These are phyloP conservation scores for Yamadazyma triangularis DNA, from an alignment of 1,139 yeast species.

Conservation along the genomic window DNA sequence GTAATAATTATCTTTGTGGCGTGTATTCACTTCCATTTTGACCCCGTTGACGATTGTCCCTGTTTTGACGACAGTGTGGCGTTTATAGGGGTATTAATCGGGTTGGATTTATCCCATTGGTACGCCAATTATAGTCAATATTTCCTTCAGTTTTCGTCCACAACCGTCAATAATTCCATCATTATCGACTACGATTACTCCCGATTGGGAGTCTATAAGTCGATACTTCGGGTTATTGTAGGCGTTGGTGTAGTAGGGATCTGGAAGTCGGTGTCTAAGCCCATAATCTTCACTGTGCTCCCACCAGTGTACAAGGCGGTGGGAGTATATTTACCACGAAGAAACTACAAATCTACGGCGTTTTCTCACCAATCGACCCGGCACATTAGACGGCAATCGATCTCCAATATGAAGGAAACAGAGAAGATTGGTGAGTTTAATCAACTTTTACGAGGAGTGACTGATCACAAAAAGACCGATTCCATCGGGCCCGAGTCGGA, in stretches of 20 bases:
- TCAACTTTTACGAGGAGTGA: not conserved
- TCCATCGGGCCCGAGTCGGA: conserved; percentile 38
- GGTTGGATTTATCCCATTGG: conserved; percentile 62
- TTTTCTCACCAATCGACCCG: conserved; percentile 29
- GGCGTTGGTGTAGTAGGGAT: conserved; percentile 59
- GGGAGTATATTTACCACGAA: conserved; percentile 41
- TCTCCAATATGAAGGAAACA: conserved; percentile 39
- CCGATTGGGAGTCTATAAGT: conserved; percentile 38
- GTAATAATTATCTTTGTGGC: conserved; percentile 39
- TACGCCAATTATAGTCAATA: conserved; percentile 22
- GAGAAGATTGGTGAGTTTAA: conserved; percentile 11
- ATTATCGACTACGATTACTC: conserved; percentile 35
- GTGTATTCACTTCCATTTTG: conserved; percentile 67
- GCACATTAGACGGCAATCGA: conserved; percentile 36
- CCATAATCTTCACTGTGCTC: conserved; percentile 47
- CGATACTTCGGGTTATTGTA: conserved; percentile 42
- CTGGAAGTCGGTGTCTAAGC: conserved; percentile 71
- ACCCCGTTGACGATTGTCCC: conserved; percentile 92
- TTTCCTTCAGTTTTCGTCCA: conserved; percentile 15
- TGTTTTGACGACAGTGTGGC: conserved; percentile 96
- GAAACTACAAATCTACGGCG: conserved; percentile 37
- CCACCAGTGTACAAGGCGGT: conserved; percentile 44
- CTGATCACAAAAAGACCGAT: conserved; percentile 19
- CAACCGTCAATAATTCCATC: conserved; percentile 22
- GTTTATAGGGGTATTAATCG: conserved; percentile 83